Percentiles rank a stretch among this genome's conserved stretches.
phyloP scores from a whole-genome alignment of 768 basidiomycete genomes.

The Lentinula raphanica region DNA sequence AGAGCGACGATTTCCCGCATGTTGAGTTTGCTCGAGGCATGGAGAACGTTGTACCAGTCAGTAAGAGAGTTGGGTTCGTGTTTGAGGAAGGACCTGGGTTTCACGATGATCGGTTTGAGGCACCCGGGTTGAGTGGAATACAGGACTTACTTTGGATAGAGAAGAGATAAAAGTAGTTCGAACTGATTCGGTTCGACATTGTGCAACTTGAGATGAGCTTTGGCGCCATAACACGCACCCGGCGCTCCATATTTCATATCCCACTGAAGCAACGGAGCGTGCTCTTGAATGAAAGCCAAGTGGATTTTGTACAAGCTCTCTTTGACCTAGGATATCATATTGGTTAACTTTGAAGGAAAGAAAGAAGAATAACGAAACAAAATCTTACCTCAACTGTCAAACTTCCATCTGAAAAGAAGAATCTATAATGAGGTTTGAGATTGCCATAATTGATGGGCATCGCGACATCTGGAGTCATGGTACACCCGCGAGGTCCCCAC shows the following conservation, averaged over 20 bases:
- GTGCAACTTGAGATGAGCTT: no score
- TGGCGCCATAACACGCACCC: no score
- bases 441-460: no score
- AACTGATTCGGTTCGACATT: slow-evolving; percentile 2
- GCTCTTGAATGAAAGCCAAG: not conserved
- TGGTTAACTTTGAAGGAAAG: no score
- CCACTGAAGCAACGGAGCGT: not conserved
- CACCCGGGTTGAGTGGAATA: not conserved
- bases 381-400: not conserved
- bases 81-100: slow-evolving; percentile 2
- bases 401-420: not conserved
- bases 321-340: not conserved
- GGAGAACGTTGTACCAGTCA: slow-evolving; percentile 29
- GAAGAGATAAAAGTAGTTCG: not conserved
- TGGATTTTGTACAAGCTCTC: slow-evolving; percentile 1
- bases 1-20: slow-evolving; percentile 22
- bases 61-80: slow-evolving; percentile 20
- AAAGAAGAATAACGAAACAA: not conserved
- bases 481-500: no score
- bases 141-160: slow-evolving; percentile 5
- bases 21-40: slow-evolving; percentile 28
- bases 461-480: no score
- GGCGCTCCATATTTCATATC: not conserved
- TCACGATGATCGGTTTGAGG: no score
- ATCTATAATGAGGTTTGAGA: not conserved